Conservation (phyloP, 1,139 yeast species). For the Candida sanyaensis region DNA sequence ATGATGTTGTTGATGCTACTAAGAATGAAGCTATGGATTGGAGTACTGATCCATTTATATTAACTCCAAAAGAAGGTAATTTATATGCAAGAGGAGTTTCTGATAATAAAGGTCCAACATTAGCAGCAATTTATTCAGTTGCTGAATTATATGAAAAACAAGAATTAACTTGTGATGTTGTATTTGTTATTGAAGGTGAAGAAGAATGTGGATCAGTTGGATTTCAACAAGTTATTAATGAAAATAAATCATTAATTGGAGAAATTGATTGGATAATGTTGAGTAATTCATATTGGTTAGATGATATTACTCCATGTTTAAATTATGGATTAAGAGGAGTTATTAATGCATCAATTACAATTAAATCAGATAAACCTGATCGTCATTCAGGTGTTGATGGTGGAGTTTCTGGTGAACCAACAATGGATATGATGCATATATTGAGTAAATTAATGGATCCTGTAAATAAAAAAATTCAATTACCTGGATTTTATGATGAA, state of each 20-base stretch:
- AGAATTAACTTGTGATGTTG: constrained; percentile 68
- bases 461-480: constrained; percentile 53
- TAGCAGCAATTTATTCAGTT: constrained; percentile 89
- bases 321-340: constrained; percentile 95
- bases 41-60: constrained; percentile 75
- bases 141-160: constrained; percentile 63
- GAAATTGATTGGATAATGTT: constrained; percentile 84
- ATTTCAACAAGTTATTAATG: constrained; percentile 63
- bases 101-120: constrained; percentile 91
- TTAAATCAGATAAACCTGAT: constrained; percentile 77
- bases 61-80: constrained; percentile 82
- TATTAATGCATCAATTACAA: constrained; percentile 71
- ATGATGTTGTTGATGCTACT: constrained; percentile 78
- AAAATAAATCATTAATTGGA: constrained; percentile 57
- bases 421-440: constrained; percentile 77
- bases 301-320: constrained; percentile 83
- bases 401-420: constrained; percentile 86
- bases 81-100: constrained; percentile 91
- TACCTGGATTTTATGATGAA: constrained; percentile 73
- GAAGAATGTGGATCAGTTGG: constrained; percentile 94
- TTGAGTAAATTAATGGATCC: constrained; percentile 63
- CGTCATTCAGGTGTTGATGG: constrained; percentile 98
- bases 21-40: constrained; percentile 53
- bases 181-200: constrained; percentile 89
- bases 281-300: constrained; percentile 93